Evolutionary conservation across 78 protist genomes (phyloP), one percentile per base, ranked within the genome.

Genomic region (Chrysochromulina tobinii): DNA sequence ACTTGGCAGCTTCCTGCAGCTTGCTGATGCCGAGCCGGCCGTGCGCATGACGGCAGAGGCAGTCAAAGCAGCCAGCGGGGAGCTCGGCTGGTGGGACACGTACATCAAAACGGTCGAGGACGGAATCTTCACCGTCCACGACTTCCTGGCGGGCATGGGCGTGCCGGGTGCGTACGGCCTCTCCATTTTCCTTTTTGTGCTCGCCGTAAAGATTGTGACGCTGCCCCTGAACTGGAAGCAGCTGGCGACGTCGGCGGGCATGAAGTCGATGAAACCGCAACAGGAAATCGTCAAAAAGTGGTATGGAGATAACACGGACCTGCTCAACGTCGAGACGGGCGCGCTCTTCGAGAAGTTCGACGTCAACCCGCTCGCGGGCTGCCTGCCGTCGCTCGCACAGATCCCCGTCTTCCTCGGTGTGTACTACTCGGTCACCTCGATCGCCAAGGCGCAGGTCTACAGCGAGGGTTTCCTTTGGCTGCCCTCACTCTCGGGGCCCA

Each of bases 361-460:
- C 50, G 58, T 79, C 87, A 79, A 79, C 61, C 87, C 87, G 27
- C 87, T 79, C 59, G 87, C 87, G 1, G 87, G 87, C 87, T 79
- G 87, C 87, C 61, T 79, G 61, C 87, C 87, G n/a, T 15, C 87
- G 61, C 87, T 79, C 61, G 87, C 87, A 14, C 87, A 79, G 61
- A 79, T 79, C 61, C 87, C 87, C 3, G 61, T 79, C 48, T 79
- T 79, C 61, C 61, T 79, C 64, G 61, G 58, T 11, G 58, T 79
- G 23, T 79, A 79, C 61, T 54, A 54, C 87, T 54, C 87, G 27
- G 58, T 79, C 48, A 79, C 61, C 54, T 0, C 61, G 17, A 54
- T 79, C n/a, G 87, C 87, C 0, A 79, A 79, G 87, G 87, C 51
- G 21, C 48, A 79, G 58, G 3, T 54, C n/a, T 54, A 12, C 61